Conservation (phyloP, 2,329 filamentous ascomycete species). For the Oidium heveae region DNA sequence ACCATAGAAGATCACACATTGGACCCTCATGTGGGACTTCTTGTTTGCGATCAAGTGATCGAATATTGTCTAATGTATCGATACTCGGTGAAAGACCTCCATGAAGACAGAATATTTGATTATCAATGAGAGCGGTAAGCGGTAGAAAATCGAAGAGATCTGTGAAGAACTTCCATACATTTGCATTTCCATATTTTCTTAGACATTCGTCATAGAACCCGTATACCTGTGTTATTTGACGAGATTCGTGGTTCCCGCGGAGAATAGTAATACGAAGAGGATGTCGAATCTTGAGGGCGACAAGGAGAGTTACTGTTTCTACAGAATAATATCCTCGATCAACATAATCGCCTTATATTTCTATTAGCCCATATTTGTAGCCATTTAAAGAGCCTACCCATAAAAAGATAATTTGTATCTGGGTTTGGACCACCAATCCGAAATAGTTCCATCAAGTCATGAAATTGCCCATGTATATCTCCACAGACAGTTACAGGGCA, state of each 20-base stretch:
- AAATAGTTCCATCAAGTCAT: slow-evolving; percentile 98
- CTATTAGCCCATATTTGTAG: background rate
- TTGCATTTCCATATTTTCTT: slow-evolving; percentile 95
- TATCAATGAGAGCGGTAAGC: slow-evolving; percentile 89
- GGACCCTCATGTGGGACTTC: slow-evolving; percentile 96
- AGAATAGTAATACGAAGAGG: slow-evolving; percentile 95
- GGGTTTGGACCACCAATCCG: slow-evolving; percentile 95
- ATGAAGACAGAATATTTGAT: slow-evolving; percentile 97
- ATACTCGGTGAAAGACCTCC: slow-evolving; percentile 91
- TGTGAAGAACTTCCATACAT: slow-evolving; percentile 98
- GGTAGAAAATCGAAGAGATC: slow-evolving; percentile 98
- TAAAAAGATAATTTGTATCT: slow-evolving; percentile 98
- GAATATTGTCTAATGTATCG: slow-evolving; percentile 85
- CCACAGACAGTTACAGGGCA: slow-evolving; percentile 96
- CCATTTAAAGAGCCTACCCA: slow-evolving; percentile 41
- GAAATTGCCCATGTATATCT: slow-evolving; percentile 97
- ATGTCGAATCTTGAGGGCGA: slow-evolving; percentile 94
- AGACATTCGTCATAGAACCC: slow-evolving; percentile 98
- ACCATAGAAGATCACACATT: slow-evolving; percentile 96
- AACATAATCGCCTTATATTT: slow-evolving; percentile 63
- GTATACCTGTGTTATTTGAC: slow-evolving; percentile 97
- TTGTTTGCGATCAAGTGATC: slow-evolving; percentile 84
- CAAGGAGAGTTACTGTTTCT: slow-evolving; percentile 88
- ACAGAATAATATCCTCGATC: slow-evolving; percentile 98
- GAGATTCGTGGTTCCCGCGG: slow-evolving; percentile 94